phyloP scores from a whole-genome alignment of 345 rosid genomes.

The Eucalyptus leucophloia region DNA sequence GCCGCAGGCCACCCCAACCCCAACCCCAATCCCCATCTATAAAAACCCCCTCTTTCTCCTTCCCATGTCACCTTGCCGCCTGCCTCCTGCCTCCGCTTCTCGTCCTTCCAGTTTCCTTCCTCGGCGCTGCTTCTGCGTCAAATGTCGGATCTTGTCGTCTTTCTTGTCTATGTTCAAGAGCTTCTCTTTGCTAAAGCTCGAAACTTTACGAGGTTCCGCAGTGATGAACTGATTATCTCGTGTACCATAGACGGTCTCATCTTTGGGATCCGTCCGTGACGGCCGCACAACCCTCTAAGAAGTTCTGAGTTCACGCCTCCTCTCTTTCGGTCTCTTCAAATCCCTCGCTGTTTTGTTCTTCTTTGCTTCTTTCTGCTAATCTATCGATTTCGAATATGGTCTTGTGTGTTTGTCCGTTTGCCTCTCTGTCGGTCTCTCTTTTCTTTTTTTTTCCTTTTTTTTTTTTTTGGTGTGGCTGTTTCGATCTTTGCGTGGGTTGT shows the following conservation, averaged over 20 bases:
- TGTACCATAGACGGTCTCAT: neutral
- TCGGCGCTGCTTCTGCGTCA: neutral
- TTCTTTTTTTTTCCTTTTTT: too few relatives aligned
- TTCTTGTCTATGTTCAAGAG: neutral
- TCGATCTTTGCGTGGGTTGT: neutral
- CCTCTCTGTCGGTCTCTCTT: neutral
- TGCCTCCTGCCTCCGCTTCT: neutral
- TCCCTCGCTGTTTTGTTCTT: neutral
- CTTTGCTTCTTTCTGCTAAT: neutral
- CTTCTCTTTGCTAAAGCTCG: neutral
- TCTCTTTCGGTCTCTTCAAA: neutral
- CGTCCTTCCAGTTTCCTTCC: too few relatives aligned
- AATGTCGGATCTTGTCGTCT: neutral
- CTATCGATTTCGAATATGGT: neutral
- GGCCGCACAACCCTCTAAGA: conserved; percentile 6
- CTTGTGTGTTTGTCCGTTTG: neutral
- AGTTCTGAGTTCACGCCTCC: neutral
- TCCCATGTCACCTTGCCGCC: neutral
- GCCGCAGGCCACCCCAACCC: neutral
- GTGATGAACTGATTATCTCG: neutral
- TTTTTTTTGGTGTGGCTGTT: neutral
- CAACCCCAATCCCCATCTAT: neutral
- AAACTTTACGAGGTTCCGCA: neutral
- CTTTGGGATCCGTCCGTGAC: neutral
- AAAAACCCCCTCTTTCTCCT: neutral